phyloP scores from a whole-genome alignment of 2,329 filamentous ascomycete genomes.

The Thelonectria discophora region DNA sequence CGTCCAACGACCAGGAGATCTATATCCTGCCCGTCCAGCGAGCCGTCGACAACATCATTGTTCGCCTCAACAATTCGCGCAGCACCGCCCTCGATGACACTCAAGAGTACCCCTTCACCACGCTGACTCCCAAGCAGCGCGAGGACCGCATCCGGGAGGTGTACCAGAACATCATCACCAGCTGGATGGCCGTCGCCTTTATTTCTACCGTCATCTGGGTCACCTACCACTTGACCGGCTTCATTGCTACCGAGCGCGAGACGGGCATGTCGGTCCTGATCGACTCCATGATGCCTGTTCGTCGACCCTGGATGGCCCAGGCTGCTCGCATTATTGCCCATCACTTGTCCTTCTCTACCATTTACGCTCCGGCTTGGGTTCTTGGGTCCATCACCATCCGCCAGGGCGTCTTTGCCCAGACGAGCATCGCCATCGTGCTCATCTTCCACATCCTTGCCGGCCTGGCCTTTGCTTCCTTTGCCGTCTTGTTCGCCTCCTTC shows the following conservation, averaged over 20 bases:
- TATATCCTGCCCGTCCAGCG: conserved; percentile 83
- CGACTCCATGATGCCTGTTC: conserved; percentile 89
- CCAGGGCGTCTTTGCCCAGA: conserved; percentile 70
- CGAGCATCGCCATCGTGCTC: conserved; percentile 71
- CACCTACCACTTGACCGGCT: conserved; percentile 86
- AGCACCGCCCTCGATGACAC: conserved; percentile 48
- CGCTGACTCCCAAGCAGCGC: conserved; percentile 72
- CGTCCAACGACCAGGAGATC: conserved; percentile 77
- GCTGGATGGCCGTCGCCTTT: conserved; percentile 80
- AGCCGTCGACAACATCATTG: conserved; percentile 79
- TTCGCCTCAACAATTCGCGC: conserved; percentile 56
- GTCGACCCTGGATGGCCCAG: conserved; percentile 78
- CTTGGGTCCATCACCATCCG: conserved; percentile 74
- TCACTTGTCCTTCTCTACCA: conserved; percentile 79
- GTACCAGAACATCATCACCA: conserved; percentile 77
- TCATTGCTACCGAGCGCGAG: conserved; percentile 87
- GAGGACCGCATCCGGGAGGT: conserved; percentile 69
- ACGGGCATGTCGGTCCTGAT: conserved; percentile 87
- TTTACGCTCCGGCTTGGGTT: conserved; percentile 87
- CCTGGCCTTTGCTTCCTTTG: conserved; percentile 79
- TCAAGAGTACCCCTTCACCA: conserved; percentile 80
- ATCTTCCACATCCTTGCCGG: conserved; percentile 81
- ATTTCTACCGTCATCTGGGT: conserved; percentile 83
- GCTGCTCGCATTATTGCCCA: conserved; percentile 80
- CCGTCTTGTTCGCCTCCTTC: conserved; percentile 81